These are phyloP conservation scores for Stentor coeruleus DNA, from an alignment of 73 alveolate genomes.

Conservation along the genomic window DNA sequence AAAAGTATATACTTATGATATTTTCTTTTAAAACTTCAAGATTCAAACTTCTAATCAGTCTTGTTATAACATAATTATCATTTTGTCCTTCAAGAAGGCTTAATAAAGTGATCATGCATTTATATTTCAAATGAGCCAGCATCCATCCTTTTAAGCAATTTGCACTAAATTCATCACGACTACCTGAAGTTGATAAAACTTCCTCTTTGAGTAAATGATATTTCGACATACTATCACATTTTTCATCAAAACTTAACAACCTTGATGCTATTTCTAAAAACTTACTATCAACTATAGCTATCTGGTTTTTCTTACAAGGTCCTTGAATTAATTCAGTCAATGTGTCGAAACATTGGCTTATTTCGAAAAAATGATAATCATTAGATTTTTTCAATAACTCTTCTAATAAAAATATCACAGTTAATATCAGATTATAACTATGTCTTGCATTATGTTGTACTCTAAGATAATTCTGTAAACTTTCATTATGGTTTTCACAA, in stretches of 20 bases:
- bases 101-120: constrained; percentile 42
- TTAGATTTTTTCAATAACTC: not conserved
- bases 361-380: constrained; percentile 33
- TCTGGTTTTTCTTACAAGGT: constrained; percentile 49
- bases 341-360: constrained; percentile 49
- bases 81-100: constrained; percentile 38
- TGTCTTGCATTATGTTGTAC: constrained; percentile 37
- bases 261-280: constrained; percentile 50
- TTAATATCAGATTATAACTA: constrained; percentile 41
- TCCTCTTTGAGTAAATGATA: not conserved
- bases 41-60: constrained; percentile 46
- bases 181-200: constrained; percentile 22
- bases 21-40: constrained; percentile 38
- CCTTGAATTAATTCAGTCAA: constrained; percentile 58
- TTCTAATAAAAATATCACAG: constrained; percentile 35
- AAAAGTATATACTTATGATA: constrained; percentile 30
- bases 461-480: constrained; percentile 43
- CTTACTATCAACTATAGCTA: constrained; percentile 45
- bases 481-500: constrained; percentile 48
- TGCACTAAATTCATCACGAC: constrained; percentile 1
- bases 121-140: constrained; percentile 48
- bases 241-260: constrained; percentile 29
- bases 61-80: constrained; percentile 41
- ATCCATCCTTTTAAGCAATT: constrained; percentile 39
- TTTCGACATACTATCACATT: constrained; percentile 5